These are phyloP conservation scores for Ochromonas danica DNA, from an alignment of 108 stramenopile genomes.

Conservation along the genomic window DNA sequence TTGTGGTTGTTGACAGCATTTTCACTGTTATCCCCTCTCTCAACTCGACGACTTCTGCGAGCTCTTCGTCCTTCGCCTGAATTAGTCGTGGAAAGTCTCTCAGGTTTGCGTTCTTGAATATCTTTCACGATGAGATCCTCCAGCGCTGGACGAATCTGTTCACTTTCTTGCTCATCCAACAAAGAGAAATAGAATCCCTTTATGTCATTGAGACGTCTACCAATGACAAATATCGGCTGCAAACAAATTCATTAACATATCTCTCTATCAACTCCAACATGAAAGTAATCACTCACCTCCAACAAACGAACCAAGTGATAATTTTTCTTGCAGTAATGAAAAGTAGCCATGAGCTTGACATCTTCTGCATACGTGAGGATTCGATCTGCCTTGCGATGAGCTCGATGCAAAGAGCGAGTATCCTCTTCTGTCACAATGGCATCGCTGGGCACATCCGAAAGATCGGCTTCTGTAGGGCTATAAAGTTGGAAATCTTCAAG, in stretches of 20 bases:
- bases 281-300: too few species aligned
- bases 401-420: background rate
- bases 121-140: too few species aligned
- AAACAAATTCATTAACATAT: background rate
- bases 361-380: background rate
- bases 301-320: background rate
- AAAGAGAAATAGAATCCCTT: background rate
- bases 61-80: too few species aligned
- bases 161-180: background rate
- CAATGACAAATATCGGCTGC: background rate
- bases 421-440: background rate
- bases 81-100: too few species aligned
- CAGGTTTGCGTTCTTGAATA: too few species aligned
- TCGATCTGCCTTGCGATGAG: background rate
- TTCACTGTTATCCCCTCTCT: too few species aligned
- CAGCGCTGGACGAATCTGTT: too few species aligned
- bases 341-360: constrained; percentile 1
- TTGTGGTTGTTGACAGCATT: too few species aligned
- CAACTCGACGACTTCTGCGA: too few species aligned
- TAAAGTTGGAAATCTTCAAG: background rate
- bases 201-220: background rate
- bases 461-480: background rate
- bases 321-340: background rate
- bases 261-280: too few species aligned
- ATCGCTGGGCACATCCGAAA: background rate